Percentiles rank a stretch among this genome's conserved stretches.
Conservation (phyloP, 805 yeast genomes). For the Hanseniaspora mollemarum region DNA sequence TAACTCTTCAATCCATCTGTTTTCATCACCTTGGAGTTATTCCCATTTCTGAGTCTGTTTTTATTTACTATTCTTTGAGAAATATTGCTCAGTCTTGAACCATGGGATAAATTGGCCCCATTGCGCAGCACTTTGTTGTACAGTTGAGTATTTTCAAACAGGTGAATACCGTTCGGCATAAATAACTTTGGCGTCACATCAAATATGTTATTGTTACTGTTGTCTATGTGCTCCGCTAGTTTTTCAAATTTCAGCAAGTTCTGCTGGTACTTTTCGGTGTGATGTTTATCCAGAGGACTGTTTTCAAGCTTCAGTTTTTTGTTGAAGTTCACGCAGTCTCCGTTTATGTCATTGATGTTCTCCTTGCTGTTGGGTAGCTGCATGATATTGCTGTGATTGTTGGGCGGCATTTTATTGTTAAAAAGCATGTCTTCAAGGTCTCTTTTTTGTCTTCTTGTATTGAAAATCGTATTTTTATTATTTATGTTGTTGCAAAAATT, state of each 20-base stretch:
- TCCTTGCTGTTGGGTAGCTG: neutral
- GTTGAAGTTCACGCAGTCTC: neutral
- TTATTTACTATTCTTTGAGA: slow-evolving; percentile 30
- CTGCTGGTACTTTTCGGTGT: neutral
- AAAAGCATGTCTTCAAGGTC: neutral
- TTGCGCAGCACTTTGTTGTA: slow-evolving; percentile 25
- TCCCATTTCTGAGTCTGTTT: neutral
- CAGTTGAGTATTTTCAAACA: slow-evolving; percentile 26
- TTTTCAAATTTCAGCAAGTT: slow-evolving; percentile 10
- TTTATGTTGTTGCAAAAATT: too few species aligned
- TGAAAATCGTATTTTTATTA: too few species aligned
- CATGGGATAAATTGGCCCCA: slow-evolving; percentile 25
- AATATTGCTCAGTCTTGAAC: slow-evolving; percentile 28
- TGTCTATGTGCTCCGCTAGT: neutral
- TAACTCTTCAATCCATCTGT: slow-evolving; percentile 30
- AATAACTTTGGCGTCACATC: slow-evolving; percentile 26
- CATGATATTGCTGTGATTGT: neutral
- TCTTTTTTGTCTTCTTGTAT: neutral
- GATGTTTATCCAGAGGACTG: neutral
- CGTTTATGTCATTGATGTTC: neutral
- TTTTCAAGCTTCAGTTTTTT: slow-evolving; percentile 10
- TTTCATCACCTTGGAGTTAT: slow-evolving; percentile 24
- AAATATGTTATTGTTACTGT: neutral
- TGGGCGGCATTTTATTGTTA: neutral
- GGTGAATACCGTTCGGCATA: slow-evolving; percentile 26